Percentiles rank a stretch among this genome's conserved stretches.
These are phyloP conservation scores for Collybia mongolica DNA, from an alignment of 768 basidiomycete genomes.

Conservation along the genomic window DNA sequence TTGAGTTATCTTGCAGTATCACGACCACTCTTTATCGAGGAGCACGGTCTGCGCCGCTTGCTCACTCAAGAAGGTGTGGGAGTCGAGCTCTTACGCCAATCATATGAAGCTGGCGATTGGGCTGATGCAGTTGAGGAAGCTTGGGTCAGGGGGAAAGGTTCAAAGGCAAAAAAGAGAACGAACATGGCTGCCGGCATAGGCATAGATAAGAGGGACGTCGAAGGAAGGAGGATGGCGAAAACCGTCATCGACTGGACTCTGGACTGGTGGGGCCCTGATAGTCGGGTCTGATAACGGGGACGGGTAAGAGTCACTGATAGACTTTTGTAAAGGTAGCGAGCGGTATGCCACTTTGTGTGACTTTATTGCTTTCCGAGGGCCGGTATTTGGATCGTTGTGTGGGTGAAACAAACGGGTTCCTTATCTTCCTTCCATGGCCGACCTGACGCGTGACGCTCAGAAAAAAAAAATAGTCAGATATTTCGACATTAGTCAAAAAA, in stretches of 20 bases:
- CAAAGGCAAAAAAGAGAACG: slow-evolving; percentile 46
- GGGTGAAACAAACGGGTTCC: too few species aligned
- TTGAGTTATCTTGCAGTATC: slow-evolving; percentile 45
- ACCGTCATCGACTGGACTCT: slow-evolving; percentile 52
- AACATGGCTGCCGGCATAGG: slow-evolving; percentile 35
- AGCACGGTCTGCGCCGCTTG: slow-evolving; percentile 68
- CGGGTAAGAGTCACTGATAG: background rate
- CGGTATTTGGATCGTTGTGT: too few species aligned
- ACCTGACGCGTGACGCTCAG: too few species aligned
- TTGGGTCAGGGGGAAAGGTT: slow-evolving; percentile 43
- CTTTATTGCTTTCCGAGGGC: too few species aligned
- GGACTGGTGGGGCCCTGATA: slow-evolving; percentile 24
- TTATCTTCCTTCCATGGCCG: too few species aligned
- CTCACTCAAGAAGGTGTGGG: slow-evolving; percentile 66
- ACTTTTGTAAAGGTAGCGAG: background rate
- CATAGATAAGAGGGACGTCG: slow-evolving; percentile 36
- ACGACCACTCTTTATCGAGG: slow-evolving; percentile 78
- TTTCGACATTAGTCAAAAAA: too few species aligned
- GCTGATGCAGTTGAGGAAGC: slow-evolving; percentile 57
- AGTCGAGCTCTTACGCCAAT: slow-evolving; percentile 60
- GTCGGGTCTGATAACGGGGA: background rate
- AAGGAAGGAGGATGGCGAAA: slow-evolving; percentile 45
- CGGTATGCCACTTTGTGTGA: background rate
- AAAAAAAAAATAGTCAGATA: too few species aligned
- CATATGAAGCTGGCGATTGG: slow-evolving; percentile 78